Evolutionary conservation across 78 protist species (phyloP).

Genomic region (Dictyostelium citrinum): DNA sequence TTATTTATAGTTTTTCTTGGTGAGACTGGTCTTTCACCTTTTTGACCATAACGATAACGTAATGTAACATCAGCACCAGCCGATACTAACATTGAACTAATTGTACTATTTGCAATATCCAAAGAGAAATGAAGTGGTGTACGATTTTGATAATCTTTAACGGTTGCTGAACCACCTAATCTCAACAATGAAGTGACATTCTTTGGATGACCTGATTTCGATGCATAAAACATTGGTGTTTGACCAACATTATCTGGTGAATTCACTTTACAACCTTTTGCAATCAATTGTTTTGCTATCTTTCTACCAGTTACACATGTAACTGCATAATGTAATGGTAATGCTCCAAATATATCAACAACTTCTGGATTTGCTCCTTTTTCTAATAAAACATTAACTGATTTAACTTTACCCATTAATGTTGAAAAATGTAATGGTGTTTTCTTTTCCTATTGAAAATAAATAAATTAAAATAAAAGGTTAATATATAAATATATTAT

Average conservation of each 20-base stretch:
- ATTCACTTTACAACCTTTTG: slow-evolving; percentile 42
- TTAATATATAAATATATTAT: not conserved
- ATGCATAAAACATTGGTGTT: slow-evolving; percentile 67
- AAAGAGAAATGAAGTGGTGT: slow-evolving; percentile 71
- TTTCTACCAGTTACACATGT: slow-evolving; percentile 26
- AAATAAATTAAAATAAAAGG: not conserved
- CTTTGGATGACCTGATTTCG: slow-evolving; percentile 51
- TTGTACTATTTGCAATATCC: slow-evolving; percentile 68
- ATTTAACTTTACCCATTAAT: slow-evolving; percentile 61
- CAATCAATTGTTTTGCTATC: slow-evolving; percentile 38
- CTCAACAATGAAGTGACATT: slow-evolving; percentile 52
- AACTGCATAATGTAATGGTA: slow-evolving; percentile 60
- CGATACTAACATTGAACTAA: slow-evolving; percentile 50
- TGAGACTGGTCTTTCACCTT: slow-evolving; percentile 21
- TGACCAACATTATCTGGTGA: slow-evolving; percentile 62
- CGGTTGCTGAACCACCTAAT: slow-evolving; percentile 28
- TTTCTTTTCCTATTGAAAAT: slow-evolving; percentile 26
- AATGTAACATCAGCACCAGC: slow-evolving; percentile 74
- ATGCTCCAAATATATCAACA: slow-evolving; percentile 53
- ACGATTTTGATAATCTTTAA: slow-evolving; percentile 53
- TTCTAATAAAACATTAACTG: slow-evolving; percentile 27
- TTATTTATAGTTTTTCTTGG: not conserved
- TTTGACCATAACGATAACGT: slow-evolving; percentile 55
- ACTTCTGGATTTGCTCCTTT: slow-evolving; percentile 62
- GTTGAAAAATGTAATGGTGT: slow-evolving; percentile 65